phyloP scores from a whole-genome alignment of 2,329 filamentous ascomycete genomes.

The Trichoderma breve region DNA sequence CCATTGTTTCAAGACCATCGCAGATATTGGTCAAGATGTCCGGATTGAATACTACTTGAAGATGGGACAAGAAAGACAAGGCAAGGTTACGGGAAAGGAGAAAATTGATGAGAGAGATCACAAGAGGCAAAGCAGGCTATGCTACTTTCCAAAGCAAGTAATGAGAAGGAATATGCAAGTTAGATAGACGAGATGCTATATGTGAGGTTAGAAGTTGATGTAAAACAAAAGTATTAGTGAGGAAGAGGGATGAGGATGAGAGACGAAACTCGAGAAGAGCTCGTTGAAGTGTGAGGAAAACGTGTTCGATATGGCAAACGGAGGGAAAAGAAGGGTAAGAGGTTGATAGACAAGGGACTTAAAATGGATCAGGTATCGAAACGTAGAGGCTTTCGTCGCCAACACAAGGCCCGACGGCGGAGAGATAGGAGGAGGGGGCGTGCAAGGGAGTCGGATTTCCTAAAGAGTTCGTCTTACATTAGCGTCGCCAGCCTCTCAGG shows the following conservation, averaged over 20 bases:
- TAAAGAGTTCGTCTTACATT: constrained; percentile 1
- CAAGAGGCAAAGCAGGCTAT: background rate
- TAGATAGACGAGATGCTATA: background rate
- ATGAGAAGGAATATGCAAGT: background rate
- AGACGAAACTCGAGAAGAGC: background rate
- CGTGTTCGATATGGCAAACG: background rate
- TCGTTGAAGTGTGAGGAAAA: background rate
- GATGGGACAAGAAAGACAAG: background rate
- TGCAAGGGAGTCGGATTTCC: background rate
- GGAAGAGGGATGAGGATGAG: too few species aligned
- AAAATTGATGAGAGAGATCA: background rate
- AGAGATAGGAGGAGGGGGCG: background rate
- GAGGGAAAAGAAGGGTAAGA: background rate
- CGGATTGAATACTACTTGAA: background rate
- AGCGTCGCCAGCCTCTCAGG: background rate
- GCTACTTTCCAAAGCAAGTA: background rate
- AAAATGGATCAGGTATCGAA: background rate
- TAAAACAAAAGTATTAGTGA: background rate
- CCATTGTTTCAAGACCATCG: constrained; percentile 10
- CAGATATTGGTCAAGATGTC: background rate
- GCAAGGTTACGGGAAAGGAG: background rate
- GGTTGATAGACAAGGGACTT: background rate
- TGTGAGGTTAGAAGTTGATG: background rate
- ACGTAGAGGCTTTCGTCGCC: background rate
- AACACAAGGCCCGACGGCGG: background rate